Evolutionary conservation across 768 basidiomycete species (phyloP), one percentile per base, ranked within the genome.

Genomic region (Phanerochaete carnosa): DNA sequence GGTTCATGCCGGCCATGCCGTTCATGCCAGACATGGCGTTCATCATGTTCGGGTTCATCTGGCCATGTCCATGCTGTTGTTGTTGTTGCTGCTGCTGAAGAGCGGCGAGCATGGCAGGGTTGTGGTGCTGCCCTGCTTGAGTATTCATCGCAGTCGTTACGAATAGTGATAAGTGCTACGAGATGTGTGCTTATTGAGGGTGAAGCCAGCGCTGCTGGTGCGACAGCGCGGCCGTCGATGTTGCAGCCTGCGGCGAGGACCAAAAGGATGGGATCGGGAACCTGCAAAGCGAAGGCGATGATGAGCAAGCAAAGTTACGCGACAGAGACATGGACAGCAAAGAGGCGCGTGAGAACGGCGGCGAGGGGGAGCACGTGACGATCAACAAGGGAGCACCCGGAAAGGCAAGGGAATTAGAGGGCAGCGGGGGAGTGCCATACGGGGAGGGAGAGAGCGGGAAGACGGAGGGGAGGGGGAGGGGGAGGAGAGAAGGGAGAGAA

Each of bases 11-110:
- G 60, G 13, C 28, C 59, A 61, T 61, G 60, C 55, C 39, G 53
- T 56, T 56, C 45, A 60, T 62, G 16, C 46, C 54, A 56, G 58
- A 57, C 57, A 61, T 62, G n/a, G 58, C 62, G 32, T 69, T 47
- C 32, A 59, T 26, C 33, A 35, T 43, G 49, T 37, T 52, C 12
- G 33, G 55, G 64, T 64, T 64, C 49, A 49, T 59, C 46, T 64
- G 64, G 28, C 37, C 46, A 26, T 61, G 62, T 58, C 45, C 46
- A 15, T 47, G 46, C 26, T 47, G 46, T 22, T 47, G 46, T 12
- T 50, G 52, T 22, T 68, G 64, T 43, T 50, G 58, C 45, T 62
- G 61, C 26, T 58, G 57, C 52, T 62, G 61, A 23, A 59, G 43
- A 6, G 35, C 39, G 26, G 52, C 35, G 37, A 62, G 39, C 57